A percentile compares a stretch with the other conserved stretches of the same genome.
Conservation (phyloP, 805 yeast species). For the Lipomyces starkeyi region DNA sequence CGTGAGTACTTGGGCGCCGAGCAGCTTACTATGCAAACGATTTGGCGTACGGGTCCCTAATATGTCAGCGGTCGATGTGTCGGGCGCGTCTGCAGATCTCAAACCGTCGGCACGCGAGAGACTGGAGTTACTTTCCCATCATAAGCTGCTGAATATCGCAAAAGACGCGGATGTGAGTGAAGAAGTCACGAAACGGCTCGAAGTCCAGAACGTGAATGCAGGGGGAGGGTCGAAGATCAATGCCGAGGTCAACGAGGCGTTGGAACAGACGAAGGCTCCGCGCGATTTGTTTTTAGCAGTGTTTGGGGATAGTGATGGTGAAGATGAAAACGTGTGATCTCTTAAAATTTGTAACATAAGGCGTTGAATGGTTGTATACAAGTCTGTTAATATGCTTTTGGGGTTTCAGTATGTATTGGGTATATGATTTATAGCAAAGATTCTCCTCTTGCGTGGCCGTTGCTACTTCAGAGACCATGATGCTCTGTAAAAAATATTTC, state of each 20-base stretch:
- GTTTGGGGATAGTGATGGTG: constrained; percentile 38
- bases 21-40: constrained; percentile 41
- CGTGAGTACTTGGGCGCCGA: constrained; percentile 37
- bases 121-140: constrained; percentile 19
- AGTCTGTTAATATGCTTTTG: not conserved
- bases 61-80: constrained; percentile 3
- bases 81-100: not conserved
- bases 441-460: too few relatives aligned
- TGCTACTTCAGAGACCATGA: too few relatives aligned
- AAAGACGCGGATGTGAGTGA: constrained; percentile 18
- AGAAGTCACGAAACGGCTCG: constrained; percentile 1
- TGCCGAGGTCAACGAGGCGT: constrained; percentile 35
- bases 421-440: too few relatives aligned
- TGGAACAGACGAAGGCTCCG: constrained; percentile 38
- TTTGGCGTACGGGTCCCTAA: constrained; percentile 36
- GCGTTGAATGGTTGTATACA: not conserved
- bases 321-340: constrained; percentile 1
- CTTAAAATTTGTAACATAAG: not conserved
- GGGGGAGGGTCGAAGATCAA: constrained; percentile 12
- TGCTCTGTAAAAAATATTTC: too few relatives aligned
- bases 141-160: constrained; percentile 15
- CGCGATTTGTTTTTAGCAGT: constrained; percentile 38
- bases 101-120: not conserved
- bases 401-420: too few relatives aligned
- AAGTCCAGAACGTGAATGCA: constrained; percentile 7